A percentile compares a stretch with the other conserved stretches of the same genome.
phyloP scores from a whole-genome alignment of 202 grass and related monocot species.

The Setaria italica region DNA sequence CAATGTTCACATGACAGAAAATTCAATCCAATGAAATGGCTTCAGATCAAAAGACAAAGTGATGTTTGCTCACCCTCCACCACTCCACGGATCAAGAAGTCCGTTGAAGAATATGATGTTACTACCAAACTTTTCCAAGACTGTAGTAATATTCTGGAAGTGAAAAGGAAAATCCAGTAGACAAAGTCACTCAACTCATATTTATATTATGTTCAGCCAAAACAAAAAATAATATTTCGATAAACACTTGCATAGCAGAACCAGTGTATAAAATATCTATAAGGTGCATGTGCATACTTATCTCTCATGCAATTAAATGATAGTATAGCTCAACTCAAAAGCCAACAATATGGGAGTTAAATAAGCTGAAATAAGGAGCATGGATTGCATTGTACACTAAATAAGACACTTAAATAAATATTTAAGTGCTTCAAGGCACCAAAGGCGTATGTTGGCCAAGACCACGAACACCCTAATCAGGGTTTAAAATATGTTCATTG shows the following conservation, averaged over 20 bases:
- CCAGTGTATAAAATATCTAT: background rate
- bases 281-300: background rate
- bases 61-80: slow-evolving; percentile 65
- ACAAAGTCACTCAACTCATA: background rate
- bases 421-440: background rate
- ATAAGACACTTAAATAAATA: background rate
- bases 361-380: background rate
- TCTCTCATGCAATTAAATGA: background rate
- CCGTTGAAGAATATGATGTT: slow-evolving; percentile 98
- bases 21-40: slow-evolving; percentile 28
- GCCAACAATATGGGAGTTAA: background rate
- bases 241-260: slow-evolving; percentile 16
- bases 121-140: slow-evolving; percentile 82
- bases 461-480: slow-evolving; percentile 10
- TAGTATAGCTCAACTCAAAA: slow-evolving; percentile 6
- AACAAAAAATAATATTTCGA: slow-evolving; percentile 4
- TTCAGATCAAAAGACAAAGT: slow-evolving; percentile 24
- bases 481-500: background rate
- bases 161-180: slow-evolving; percentile 24
- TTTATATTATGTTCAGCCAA: background rate
- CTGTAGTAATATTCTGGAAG: slow-evolving; percentile 68
- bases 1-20: slow-evolving; percentile 25
- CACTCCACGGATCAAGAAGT: slow-evolving; percentile 91
- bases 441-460: background rate
- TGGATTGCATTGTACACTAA: background rate